Evolutionary conservation across 331 rosid species (phyloP), one percentile per base, ranked within the genome.

Genomic region (Quercus phellos): DNA sequence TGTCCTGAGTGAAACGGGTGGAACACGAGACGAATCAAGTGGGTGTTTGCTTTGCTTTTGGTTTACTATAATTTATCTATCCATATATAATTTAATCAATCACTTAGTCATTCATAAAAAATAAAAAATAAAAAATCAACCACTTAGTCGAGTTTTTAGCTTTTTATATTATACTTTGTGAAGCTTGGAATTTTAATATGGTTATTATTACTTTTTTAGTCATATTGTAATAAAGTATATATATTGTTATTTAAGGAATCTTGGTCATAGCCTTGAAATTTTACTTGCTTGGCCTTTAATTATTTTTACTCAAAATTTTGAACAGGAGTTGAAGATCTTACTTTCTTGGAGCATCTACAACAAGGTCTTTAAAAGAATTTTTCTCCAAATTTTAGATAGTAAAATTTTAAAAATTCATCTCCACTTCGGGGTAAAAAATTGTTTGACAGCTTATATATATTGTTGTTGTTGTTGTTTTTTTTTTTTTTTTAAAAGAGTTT

Each of bases 1-100:
- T 84, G 76, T 77, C 77, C 60, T 35, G 68, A 77, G 84, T 77
- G 81, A 78, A 64, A 51, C 69, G 91, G 94, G 88, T 75, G 85
- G 82, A 87, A 82, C 88, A 85, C 92, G 84, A 89, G 91, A 84
- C 78, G 53, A 38, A 77, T 83, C 88, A 85, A 82, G 92, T 84
- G 86, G 90, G 67, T 79, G 78, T 80, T 82, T 83, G 82, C 64
- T 79, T 78, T 84, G 76, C 78, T 79, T 78, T 77, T 82, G 66
- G 51, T 79, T 79, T 79, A 81, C 71, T 63, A 70, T 60, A 29
- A 53, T 43, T 70, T 71, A 53, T 43, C 67, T 71, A 56, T n/a
- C 26, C 16, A 1, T 16, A 26, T 68, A 67, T 68, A 75, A 26
- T 72, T 82, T 80, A 77, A 84, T 51, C 76, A 12, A 72, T 68